Evolutionary conservation across 495 filamentous ascomycete genomes (phyloP).

Genomic region (Hyaloscypha bicolor): DNA sequence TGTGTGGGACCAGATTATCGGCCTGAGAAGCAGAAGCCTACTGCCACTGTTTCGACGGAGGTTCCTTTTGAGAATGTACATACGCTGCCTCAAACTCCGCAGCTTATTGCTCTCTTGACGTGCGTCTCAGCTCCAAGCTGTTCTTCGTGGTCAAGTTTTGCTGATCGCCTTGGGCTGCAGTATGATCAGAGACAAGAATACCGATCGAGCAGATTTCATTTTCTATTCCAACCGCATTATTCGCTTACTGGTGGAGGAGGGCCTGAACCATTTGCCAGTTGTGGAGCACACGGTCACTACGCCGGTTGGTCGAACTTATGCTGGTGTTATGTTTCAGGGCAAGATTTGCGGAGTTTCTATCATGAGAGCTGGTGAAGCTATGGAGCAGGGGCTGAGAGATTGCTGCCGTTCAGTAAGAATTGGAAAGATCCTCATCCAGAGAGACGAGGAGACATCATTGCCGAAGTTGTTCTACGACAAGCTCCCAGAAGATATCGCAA

Average conservation of each 20-base stretch:
- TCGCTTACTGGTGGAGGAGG: slow-evolving; percentile 95
- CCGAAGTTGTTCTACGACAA: slow-evolving; percentile 97
- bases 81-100: slow-evolving; percentile 88
- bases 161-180: slow-evolving; percentile 47
- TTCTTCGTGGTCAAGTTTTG: slow-evolving; percentile 13
- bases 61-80: slow-evolving; percentile 87
- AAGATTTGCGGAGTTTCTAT: slow-evolving; percentile 99
- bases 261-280: slow-evolving; percentile 93
- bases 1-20: slow-evolving; percentile 79
- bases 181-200: slow-evolving; percentile 92
- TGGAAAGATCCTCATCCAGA: slow-evolving; percentile 96
- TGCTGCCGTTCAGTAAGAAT: slow-evolving; percentile 96
- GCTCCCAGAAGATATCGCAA: slow-evolving; percentile 87
- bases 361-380: slow-evolving; percentile 96
- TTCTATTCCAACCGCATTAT: slow-evolving; percentile 99
- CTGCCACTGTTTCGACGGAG: slow-evolving; percentile 83
- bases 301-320: slow-evolving; percentile 85
- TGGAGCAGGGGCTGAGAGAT: slow-evolving; percentile 96
- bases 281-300: slow-evolving; percentile 86
- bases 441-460: slow-evolving; percentile 91
- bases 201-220: slow-evolving; percentile 91
- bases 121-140: slow-evolving; percentile 51
- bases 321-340: slow-evolving; percentile 91
- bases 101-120: slow-evolving; percentile 96
- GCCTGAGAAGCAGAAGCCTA: slow-evolving; percentile 73